Percentiles rank a stretch among this genome's conserved stretches.
Evolutionary conservation across 805 yeast genomes (phyloP).

Genomic region (Saccharomyces kudriavzevii): DNA sequence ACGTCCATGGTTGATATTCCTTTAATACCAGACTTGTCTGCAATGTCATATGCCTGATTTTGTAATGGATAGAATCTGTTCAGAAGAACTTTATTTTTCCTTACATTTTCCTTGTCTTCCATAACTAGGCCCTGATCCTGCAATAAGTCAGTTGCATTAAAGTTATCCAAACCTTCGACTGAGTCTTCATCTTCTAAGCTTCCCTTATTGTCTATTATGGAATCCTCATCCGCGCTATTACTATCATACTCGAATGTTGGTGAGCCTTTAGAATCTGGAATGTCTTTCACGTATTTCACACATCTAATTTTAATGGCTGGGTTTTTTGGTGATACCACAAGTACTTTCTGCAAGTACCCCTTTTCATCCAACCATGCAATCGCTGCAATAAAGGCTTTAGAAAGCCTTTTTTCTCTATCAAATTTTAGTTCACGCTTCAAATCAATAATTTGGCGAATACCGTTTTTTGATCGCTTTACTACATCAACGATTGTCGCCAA

Average conservation of each 20-base stretch:
- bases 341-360: constrained; percentile 42
- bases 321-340: constrained; percentile 41
- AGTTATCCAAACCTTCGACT: constrained; percentile 22
- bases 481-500: constrained; percentile 37
- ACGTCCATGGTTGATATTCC: constrained; percentile 61
- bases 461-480: constrained; percentile 50
- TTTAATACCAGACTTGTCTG: constrained; percentile 32
- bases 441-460: constrained; percentile 53
- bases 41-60: constrained; percentile 50
- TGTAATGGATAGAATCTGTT: constrained; percentile 57
- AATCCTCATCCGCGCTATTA: constrained; percentile 23
- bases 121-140: constrained; percentile 22
- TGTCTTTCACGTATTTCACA: constrained; percentile 36
- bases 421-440: constrained; percentile 51
- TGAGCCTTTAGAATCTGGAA: constrained; percentile 20
- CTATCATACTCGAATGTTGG: constrained; percentile 22
- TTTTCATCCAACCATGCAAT: constrained; percentile 38
- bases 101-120: constrained; percentile 12
- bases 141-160: constrained; percentile 23
- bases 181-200: constrained; percentile 28
- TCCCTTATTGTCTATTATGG: constrained; percentile 22
- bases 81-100: constrained; percentile 18
- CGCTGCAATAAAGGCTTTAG: constrained; percentile 43
- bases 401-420: constrained; percentile 34
- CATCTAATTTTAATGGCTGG: constrained; percentile 43